phyloP scores from a whole-genome alignment of 768 basidiomycete species.

The Coprinellus micaceus region DNA sequence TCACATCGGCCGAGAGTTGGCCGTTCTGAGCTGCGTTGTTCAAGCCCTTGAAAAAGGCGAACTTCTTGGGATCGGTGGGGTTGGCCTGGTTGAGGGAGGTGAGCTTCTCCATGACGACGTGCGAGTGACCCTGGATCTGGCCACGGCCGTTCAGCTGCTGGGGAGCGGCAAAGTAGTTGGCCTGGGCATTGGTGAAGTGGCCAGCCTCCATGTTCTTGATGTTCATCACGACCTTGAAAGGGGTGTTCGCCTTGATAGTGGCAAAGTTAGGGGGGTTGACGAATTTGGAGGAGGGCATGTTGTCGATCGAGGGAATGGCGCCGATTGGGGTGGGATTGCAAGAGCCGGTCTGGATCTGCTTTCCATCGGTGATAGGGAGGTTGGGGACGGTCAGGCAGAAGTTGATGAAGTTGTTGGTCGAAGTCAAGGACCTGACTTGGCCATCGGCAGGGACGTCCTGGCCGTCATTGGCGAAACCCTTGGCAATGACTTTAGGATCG shows the following conservation, averaged over 20 bases:
- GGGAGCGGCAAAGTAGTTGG: slow-evolving; percentile 49
- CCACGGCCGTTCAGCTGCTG: slow-evolving; percentile 43
- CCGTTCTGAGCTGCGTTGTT: slow-evolving; percentile 50
- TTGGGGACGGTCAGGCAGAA: slow-evolving; percentile 38
- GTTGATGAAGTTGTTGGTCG: slow-evolving; percentile 67
- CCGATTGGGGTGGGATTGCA: slow-evolving; percentile 56
- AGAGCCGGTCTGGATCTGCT: slow-evolving; percentile 43
- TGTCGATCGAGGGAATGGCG: slow-evolving; percentile 37
- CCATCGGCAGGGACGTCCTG: slow-evolving; percentile 38
- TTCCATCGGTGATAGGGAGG: slow-evolving; percentile 50
- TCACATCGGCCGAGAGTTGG: slow-evolving; percentile 41
- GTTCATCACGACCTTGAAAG: slow-evolving; percentile 41
- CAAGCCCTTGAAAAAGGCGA: slow-evolving; percentile 65
- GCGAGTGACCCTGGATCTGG: slow-evolving; percentile 50
- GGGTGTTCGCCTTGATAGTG: slow-evolving; percentile 35
- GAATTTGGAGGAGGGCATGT: slow-evolving; percentile 51
- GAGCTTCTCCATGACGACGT: slow-evolving; percentile 52
- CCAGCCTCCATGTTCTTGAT: slow-evolving; percentile 40
- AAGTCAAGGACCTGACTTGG: slow-evolving; percentile 49
- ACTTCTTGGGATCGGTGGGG: slow-evolving; percentile 45
- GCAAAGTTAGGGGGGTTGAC: slow-evolving; percentile 37
- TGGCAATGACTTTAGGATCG: slow-evolving; percentile 36
- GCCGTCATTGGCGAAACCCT: slow-evolving; percentile 42
- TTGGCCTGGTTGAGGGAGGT: slow-evolving; percentile 37
- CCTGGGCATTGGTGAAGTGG: slow-evolving; percentile 48